phyloP scores from a whole-genome alignment of 108 stramenopile genomes.

The Nitzschia sp. region DNA sequence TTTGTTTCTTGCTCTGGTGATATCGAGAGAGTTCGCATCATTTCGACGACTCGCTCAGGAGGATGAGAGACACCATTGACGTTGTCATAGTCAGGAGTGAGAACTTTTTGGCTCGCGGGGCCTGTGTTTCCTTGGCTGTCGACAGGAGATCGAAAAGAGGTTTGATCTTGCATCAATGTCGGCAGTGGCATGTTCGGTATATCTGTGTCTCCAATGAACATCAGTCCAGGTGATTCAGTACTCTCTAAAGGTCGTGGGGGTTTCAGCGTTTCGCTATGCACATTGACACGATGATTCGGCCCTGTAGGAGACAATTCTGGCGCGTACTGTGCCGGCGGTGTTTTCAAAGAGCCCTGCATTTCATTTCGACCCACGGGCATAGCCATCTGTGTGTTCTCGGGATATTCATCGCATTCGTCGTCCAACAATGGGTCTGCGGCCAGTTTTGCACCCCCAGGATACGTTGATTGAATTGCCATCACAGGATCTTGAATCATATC shows the following conservation, averaged over 20 bases:
- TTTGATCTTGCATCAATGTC: too few species aligned
- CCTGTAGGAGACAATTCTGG: neutral
- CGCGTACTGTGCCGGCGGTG: neutral
- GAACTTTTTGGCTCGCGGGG: too few species aligned
- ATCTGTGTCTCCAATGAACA: neutral
- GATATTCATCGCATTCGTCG: neutral
- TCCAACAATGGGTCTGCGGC: too few species aligned
- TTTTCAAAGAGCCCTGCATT: neutral
- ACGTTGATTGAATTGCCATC: neutral
- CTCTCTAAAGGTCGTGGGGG: too few species aligned
- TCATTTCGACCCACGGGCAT: too few species aligned
- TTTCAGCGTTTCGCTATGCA: too few species aligned
- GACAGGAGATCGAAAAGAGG: too few species aligned
- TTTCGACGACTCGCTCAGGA: neutral
- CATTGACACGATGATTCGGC: too few species aligned
- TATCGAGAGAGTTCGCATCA: slow-evolving; percentile 10
- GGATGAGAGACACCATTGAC: slow-evolving; percentile 2
- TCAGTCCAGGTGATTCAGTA: neutral
- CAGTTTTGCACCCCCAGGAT: neutral
- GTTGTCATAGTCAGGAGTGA: too few species aligned
- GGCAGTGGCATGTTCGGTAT: neutral
- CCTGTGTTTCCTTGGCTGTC: too few species aligned
- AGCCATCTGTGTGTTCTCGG: neutral
- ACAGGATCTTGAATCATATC: slow-evolving; percentile 4
- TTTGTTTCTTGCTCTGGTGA: neutral